Evolutionary conservation across 306 rosid species (phyloP).

Genomic region (Lupinus albus): DNA sequence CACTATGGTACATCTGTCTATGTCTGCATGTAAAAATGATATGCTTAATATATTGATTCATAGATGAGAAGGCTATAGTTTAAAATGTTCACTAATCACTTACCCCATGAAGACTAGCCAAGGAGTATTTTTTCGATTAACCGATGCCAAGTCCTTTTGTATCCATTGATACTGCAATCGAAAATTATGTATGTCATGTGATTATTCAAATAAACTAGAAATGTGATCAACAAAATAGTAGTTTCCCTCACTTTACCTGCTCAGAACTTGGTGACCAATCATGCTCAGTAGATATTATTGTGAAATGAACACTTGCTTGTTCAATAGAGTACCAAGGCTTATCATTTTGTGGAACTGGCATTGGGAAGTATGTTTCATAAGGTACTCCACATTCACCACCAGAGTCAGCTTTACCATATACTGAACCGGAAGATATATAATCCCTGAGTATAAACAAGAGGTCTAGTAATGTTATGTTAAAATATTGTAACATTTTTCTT

Average conservation of each 20-base stretch:
- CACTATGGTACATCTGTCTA: slow-evolving; percentile 75
- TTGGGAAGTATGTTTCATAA: slow-evolving; percentile 79
- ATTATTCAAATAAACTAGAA: slow-evolving; percentile 21
- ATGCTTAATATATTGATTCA: slow-evolving; percentile 10
- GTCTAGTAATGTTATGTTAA: neutral
- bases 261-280: slow-evolving; percentile 61
- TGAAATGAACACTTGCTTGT: slow-evolving; percentile 78
- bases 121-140: slow-evolving; percentile 75
- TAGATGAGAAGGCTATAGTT: neutral
- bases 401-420: slow-evolving; percentile 67
- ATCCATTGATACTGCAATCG: slow-evolving; percentile 74
- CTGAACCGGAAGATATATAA: slow-evolving; percentile 61
- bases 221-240: slow-evolving; percentile 2
- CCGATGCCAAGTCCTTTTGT: slow-evolving; percentile 74
- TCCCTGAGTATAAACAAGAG: slow-evolving; percentile 52
- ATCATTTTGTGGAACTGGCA: slow-evolving; percentile 77
- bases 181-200: slow-evolving; percentile 7
- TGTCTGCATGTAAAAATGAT: slow-evolving; percentile 59
- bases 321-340: slow-evolving; percentile 94
- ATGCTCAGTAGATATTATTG: slow-evolving; percentile 85
- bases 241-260: slow-evolving; percentile 55
- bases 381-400: slow-evolving; percentile 98
- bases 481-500: neutral
- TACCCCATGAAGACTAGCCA: slow-evolving; percentile 86
- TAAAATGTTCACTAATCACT: slow-evolving; percentile 33